Base-by-base conservation (phyloP, 768 basidiomycete species). In the Lactarius indigo region DNA sequence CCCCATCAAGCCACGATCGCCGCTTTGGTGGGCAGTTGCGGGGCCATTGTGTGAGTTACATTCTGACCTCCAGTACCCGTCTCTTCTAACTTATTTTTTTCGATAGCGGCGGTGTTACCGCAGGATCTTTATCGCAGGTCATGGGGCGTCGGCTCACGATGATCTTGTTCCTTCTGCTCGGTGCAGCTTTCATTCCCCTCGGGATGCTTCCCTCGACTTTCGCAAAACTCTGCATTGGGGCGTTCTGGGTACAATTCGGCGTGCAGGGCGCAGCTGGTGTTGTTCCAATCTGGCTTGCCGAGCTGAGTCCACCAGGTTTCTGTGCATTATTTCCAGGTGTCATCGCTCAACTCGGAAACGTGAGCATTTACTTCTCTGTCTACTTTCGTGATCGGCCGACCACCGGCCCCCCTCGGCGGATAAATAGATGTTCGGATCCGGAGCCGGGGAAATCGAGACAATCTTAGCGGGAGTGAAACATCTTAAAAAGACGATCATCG, bases 281-380 rank as follows among this genome's bases (percentile, higher is more conserved):
- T 20, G 71, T 76, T 17, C 81, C 82, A 26, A 76, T 83, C 65
- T 78, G 78, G 73, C 76, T 84, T 23, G 71, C 73, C 55, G 83
- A 84, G 72, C 71, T 81, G 47, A 77, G 79, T 0, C 83, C 83
- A 5, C 78, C 80, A 7, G 81, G 80, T 1, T 83, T 82, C 77
- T 75, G 82, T 57, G 79, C 81, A 3, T 76, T 78, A 5, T 83
- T 80, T 70, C 78, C 77, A 26, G 80, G 81, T 44, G 69, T 80
- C 3, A 74, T 78, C 9, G 82, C 80, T 69, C 82, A 82, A 61
- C 64, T 80, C 37, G 79, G 81, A 28, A 79, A 76, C 73, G 71
- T 74, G 44, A 8, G 60, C n/a, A 44, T 12, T 50, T 69, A 26
- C 57, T 5, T 31, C 20, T n/a, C 23, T 47, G 1, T 30, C 2